These are phyloP conservation scores for Sparassis latifolia DNA, from an alignment of 1,284 basidiomycete genomes.

Conservation along the genomic window DNA sequence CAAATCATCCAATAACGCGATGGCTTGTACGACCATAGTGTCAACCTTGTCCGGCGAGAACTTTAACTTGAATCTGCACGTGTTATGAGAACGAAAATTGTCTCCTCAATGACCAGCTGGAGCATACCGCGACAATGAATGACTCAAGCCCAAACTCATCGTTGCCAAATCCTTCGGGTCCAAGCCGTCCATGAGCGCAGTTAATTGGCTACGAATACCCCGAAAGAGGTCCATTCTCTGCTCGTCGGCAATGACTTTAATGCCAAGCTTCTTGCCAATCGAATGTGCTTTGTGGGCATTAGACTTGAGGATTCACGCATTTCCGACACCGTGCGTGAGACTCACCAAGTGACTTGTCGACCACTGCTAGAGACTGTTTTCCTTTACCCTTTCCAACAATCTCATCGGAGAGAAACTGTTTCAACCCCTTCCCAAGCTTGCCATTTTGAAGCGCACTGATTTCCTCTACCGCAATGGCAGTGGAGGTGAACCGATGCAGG, in stretches of 20 bases:
- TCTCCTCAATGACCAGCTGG: not conserved
- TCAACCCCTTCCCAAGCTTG: conserved; percentile 88
- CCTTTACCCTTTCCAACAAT: conserved; percentile 84
- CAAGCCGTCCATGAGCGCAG: conserved; percentile 81
- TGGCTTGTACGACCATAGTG: conserved; percentile 99
- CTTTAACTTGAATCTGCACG: conserved; percentile 90
- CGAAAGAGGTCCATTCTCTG: conserved; percentile 85
- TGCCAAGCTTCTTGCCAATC: conserved; percentile 91
- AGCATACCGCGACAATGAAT: conserved; percentile 83
- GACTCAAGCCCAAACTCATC: conserved; percentile 96
- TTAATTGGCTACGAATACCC: conserved; percentile 89
- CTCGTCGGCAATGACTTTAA: conserved; percentile 71
- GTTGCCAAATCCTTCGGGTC: conserved; percentile 96
- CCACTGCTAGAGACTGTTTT: conserved; percentile 84
- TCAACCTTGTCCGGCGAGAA: conserved; percentile 99
- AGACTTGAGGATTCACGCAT: not conserved
- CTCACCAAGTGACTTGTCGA: conserved; percentile 88
- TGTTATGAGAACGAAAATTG: not conserved
- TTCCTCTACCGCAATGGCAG: conserved; percentile 98
- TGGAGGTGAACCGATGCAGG: conserved; percentile 94
- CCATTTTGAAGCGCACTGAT: conserved; percentile 90
- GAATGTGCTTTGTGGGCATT: conserved; percentile 51
- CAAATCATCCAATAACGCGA: conserved; percentile 95
- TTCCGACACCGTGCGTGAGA: not conserved
- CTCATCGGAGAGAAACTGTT: conserved; percentile 89